Conservation (phyloP, 2,329 filamentous ascomycete species). For the Sclerotinia sclerotiorum region DNA sequence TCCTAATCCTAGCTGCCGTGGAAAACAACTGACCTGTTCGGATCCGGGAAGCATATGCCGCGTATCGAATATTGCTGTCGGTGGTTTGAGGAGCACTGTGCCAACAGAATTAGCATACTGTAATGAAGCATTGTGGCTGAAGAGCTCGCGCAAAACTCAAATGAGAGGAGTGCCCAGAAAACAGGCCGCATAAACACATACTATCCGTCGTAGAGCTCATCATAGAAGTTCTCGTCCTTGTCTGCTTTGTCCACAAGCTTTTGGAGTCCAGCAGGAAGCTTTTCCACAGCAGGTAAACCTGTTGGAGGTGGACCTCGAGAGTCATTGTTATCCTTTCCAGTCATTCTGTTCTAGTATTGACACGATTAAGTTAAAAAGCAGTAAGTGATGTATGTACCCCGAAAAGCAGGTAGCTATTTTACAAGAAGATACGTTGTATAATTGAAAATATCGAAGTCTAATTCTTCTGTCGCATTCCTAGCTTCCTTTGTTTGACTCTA, state of each 20-base stretch:
- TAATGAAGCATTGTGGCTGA: not conserved
- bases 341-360: slow-evolving; percentile 28
- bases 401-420: not conserved
- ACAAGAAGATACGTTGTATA: slow-evolving; percentile 2
- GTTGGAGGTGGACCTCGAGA: slow-evolving; percentile 33
- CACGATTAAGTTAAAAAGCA: not conserved
- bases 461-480: not conserved
- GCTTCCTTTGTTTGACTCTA: not conserved
- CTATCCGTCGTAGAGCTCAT: slow-evolving; percentile 76
- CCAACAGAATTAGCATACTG: slow-evolving; percentile 22
- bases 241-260: slow-evolving; percentile 58
- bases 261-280: slow-evolving; percentile 57
- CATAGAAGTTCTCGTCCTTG: slow-evolving; percentile 71
- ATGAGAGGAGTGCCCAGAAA: not conserved
- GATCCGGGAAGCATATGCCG: slow-evolving; percentile 82
- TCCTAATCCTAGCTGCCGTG: not conserved
- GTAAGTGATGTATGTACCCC: not conserved
- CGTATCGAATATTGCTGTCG: slow-evolving; percentile 83
- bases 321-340: slow-evolving; percentile 35
- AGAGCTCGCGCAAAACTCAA: not conserved
- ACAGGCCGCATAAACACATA: slow-evolving; percentile 48
- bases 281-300: slow-evolving; percentile 37
- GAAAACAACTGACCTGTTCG: slow-evolving; percentile 53
- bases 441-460: not conserved
- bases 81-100: slow-evolving; percentile 72